Conservation (phyloP, 495 filamentous ascomycete species). For the Cladorrhinum samala region DNA sequence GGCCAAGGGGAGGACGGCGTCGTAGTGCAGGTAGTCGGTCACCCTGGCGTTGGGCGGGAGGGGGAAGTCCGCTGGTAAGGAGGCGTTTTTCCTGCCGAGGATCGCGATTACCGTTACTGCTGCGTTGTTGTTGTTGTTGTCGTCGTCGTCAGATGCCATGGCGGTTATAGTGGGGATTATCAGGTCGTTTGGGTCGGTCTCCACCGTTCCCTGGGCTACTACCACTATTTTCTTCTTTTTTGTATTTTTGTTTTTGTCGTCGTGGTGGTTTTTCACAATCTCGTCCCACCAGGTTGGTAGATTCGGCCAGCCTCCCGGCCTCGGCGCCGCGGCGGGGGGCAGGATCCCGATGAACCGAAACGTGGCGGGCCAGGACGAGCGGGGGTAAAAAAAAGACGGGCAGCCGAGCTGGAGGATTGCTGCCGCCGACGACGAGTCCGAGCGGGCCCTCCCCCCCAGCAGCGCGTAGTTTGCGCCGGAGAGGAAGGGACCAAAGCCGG, state of each 20-base stretch:
- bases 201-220: conserved; percentile 33
- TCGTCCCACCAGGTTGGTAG: conserved; percentile 22
- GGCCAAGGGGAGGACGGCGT: conserved; percentile 25
- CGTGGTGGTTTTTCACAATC: conserved; percentile 10
- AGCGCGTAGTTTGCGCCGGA: conserved; percentile 23
- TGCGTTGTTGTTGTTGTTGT: too few relatives aligned
- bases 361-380: conserved; percentile 19
- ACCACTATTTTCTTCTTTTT: conserved; percentile 27
- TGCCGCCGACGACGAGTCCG: conserved; percentile 16
- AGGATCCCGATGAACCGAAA: conserved; percentile 32
- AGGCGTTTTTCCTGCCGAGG: conserved; percentile 24
- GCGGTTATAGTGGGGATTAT: conserved; percentile 28
- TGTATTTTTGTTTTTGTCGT: too few relatives aligned
- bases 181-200: conserved; percentile 24
- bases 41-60: conserved; percentile 25
- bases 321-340: conserved; percentile 9
- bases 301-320: conserved; percentile 5
- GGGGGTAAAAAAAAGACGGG: conserved; percentile 30
- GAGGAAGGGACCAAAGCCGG: conserved; percentile 3
- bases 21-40: conserved; percentile 30
- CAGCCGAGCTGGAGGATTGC: conserved; percentile 34
- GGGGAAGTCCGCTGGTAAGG: conserved; percentile 17
- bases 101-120: conserved; percentile 27
- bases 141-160: conserved; percentile 15
- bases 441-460: too few relatives aligned